Evolutionary conservation across 345 rosid species (phyloP), one percentile per base, ranked within the genome.

Genomic region (Dipteronia sinensis): DNA sequence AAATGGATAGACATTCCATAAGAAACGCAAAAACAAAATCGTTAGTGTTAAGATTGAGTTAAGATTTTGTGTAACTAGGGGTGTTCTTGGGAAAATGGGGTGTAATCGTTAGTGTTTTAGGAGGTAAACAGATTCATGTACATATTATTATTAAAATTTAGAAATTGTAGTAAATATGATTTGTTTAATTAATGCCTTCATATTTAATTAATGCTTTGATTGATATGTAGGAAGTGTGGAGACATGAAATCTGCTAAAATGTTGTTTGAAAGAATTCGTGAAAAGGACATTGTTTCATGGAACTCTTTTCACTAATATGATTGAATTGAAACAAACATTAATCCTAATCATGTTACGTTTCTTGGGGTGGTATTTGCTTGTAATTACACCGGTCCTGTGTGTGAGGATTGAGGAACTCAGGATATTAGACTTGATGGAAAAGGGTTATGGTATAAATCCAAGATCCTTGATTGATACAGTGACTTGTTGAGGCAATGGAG

Each of bases 221-320:
- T 40, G 84, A 86, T 72, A 83, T 86, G 88, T 86, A 86, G 87
- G 76, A 83, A 88, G 82, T 86, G 89, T 46, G 88, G 89, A 19
- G 82, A 81, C 78, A 77, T 81, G 81, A 76, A 29, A 66, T n/a
- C 88, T 22, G 87, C 89, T 40, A 67, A 70, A 49, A 12, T 64
- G 20, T 66, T 84, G 76, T 86, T 88, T 70, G 74, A 77, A 58
- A 40, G 77, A 78, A 79, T 88, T 82, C 78, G 34, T 0, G 74
- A 75, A 19, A 86, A 79, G 66, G 89, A 86, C 74, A 70, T 76
- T 42, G 84, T 88, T 47, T 86, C 91, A 29, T 88, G 91, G 91
- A 86, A 88, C 85, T 82, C 89, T 0, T 64, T 84, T 85, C 19
- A 61, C 8, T 44, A 78, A 73, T 19, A 88, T 88, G 89, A 64